Evolutionary conservation across 1,284 basidiomycete species (phyloP), one percentile per base, ranked within the genome.

Genomic region (Sporisorium iseilematis-ciliati): DNA sequence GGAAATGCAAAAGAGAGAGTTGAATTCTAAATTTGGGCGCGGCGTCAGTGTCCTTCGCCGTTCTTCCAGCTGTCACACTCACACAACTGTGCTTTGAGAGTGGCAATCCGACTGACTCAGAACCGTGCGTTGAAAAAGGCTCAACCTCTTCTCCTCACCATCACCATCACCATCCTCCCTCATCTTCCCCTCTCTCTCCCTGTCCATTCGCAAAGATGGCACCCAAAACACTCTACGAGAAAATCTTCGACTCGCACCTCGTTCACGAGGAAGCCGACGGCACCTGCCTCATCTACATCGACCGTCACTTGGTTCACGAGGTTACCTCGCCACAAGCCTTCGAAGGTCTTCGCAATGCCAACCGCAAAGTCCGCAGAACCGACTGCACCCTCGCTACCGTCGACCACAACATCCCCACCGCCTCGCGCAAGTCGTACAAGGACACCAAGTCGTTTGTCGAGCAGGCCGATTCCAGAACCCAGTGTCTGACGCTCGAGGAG

Each of bases 351-450:
- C 77, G 82, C 52, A 74, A 79, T 56, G 80, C 82, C 35, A 63
- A 68, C 45, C 75, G 82, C 16, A 60, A 57, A 21, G 82, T 84
- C 31, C 82, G 82, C 45, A 65, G 82, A 23, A 72, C 78, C 25
- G 83, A 84, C 69, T 84, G 81, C 77, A 84, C 82, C 20, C 79
- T 84, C 40, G 83, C 82, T 53, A 84, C 83, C 40, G 81, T 84
- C 31, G 83, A 84, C 62, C 83, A 84, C 81, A 83, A 82, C 65
- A 83, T 84, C 59, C 83, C 83, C 38, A 84, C 83, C n/a, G 71
- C 72, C 57, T 73, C 68, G 33, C 80, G 83, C 57, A 81, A 82
- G 50, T 43, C 71, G 20, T 83, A 82, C 79, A 74, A 72, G 58
- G 78, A 84, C 73, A 83, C 82, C 7, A 79, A 78, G 59, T 69